Base-by-base conservation (phyloP, 768 basidiomycete species). In the Amanita jacksonii region DNA sequence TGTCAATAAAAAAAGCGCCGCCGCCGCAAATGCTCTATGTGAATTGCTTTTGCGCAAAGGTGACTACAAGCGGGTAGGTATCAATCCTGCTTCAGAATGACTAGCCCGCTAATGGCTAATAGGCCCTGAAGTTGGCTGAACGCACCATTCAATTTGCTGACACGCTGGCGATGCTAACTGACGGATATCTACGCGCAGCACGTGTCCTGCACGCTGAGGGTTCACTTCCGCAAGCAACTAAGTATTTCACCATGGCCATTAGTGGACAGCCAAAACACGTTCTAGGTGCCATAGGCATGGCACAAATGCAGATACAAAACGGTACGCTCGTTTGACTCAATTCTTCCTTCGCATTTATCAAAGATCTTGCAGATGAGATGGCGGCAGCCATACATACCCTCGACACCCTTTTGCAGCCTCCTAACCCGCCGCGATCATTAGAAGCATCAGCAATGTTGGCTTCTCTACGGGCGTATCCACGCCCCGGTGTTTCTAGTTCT, bases 111-210 rank as follows among this genome's bases (percentile, higher is more conserved):
- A 34, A 41, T 15, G 16, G 43, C 15, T 22, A 35, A 1, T 44
- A 91, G 81, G 89, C 91, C 0, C 60, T 94, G 34, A 99, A 98
- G 67, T 68, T 98, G 15, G 92, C 91, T 18, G 96, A 98, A 55
- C 77, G 92, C 41, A 85, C 92, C 0, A 81, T 98, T 31, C 92
- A 97, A 57, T 96, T 87, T 55, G 85, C 93, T 0, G 94, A 98
- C 54, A 90, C 86, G 0, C 68, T 89, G 24, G 73, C 86, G 0
- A 67, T 94, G 12, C 70, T 93, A 22, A 84, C 87, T 1, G 93
- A 96, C 53, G 85, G 91, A 2, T 86, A 91, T 55, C 63, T 93
- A 12, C 74, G 85, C 24, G 81, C 92, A 10, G 94, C 81, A 2
- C 77, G 90, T 13, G 80, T 86, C 2, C 72, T 79, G 10, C 90